Conservation (phyloP, 305 asterid species). For the Lippia alba region DNA sequence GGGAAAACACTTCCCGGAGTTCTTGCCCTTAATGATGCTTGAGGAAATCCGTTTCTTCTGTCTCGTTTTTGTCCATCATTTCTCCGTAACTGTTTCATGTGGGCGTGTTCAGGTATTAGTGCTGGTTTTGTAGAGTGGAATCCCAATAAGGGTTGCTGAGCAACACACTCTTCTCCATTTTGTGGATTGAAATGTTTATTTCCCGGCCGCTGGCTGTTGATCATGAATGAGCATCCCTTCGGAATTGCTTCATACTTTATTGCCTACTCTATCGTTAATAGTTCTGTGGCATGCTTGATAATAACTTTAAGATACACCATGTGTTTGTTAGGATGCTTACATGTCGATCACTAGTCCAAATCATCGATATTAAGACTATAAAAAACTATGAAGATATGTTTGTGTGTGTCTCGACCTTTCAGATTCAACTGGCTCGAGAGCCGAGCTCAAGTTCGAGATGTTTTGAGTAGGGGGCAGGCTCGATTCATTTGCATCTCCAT, state of each 20-base stretch:
- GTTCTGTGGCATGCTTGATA: no score
- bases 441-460: no score
- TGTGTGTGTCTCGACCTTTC: no score
- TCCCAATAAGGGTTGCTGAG: slow-evolving; percentile 29
- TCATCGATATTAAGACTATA: no score
- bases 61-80: background rate
- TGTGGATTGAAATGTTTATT: background rate
- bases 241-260: background rate
- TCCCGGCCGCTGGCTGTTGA: background rate
- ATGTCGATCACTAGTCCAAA: no score
- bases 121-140: slow-evolving; percentile 29
- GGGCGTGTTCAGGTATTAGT: background rate
- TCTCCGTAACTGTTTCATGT: background rate
- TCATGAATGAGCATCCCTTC: background rate
- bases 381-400: no score
- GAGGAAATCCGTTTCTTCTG: slow-evolving; percentile 1
- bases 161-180: background rate
- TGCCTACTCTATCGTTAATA: no score
- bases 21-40: slow-evolving; percentile 79
- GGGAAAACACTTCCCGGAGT: slow-evolving; percentile 83
- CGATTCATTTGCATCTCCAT: no score
- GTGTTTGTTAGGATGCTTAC: no score
- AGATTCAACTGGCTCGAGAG: no score
- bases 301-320: no score
- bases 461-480: no score